These are phyloP conservation scores for Fagus crenata DNA, from an alignment of 306 rosid genomes.

Conservation along the genomic window DNA sequence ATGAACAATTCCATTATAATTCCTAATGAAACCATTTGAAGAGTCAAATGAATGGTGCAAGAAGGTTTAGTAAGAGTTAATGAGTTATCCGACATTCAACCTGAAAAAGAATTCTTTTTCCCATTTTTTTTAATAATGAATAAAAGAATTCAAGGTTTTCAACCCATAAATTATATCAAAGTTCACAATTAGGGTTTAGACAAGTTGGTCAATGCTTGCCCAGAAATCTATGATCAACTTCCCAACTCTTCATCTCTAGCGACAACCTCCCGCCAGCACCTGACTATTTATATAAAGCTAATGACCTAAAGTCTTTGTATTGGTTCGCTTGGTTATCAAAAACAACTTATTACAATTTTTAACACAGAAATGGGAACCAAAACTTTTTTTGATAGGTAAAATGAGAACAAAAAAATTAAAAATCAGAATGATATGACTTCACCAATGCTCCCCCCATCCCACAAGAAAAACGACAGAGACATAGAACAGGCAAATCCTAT, in stretches of 20 bases:
- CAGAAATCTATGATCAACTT: not conserved
- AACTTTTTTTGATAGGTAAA: too few relatives aligned
- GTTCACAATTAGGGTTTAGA: not conserved
- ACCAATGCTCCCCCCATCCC: not conserved
- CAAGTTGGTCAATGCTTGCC: not conserved
- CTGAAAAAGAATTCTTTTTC: not conserved
- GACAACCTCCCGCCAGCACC: not conserved
- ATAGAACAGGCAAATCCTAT: not conserved
- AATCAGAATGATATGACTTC: not conserved
- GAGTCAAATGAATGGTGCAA: not conserved
- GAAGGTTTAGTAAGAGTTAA: not conserved
- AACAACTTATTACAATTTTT: not conserved
- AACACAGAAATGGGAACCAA: not conserved
- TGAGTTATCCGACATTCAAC: not conserved
- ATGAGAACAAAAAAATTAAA: too few relatives aligned
- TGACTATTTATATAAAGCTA: not conserved
- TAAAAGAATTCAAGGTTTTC: not conserved
- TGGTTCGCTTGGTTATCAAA: not conserved
- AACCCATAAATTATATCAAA: not conserved
- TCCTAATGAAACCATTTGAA: not conserved
- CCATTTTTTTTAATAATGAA: not conserved
- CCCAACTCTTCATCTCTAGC: not conserved
- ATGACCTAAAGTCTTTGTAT: not conserved
- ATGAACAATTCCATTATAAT: constrained; percentile 6
- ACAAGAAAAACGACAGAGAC: not conserved